Conservation (phyloP, 148 eudicot genomes). For the Nyssa sinensis region DNA sequence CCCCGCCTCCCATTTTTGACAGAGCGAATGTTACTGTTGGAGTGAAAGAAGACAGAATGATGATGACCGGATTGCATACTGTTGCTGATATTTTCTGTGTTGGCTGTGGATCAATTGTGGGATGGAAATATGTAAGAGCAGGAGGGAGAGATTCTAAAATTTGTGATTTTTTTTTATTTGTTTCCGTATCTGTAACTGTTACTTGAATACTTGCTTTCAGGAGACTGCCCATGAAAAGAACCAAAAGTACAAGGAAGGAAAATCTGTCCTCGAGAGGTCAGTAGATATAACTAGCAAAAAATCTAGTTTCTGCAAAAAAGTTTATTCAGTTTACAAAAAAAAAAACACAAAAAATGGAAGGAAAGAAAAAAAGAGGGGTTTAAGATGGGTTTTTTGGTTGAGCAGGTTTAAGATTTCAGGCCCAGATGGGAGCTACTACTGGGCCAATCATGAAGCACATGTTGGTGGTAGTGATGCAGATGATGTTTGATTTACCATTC, state of each 20-base stretch:
- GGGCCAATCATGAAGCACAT: slow-evolving; percentile 59
- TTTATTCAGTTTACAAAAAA: too few species aligned
- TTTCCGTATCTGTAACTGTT: background rate
- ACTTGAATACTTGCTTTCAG: slow-evolving; percentile 33
- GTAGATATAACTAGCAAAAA: slow-evolving; percentile 9
- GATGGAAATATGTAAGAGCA: slow-evolving; percentile 87
- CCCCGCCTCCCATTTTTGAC: slow-evolving; percentile 18
- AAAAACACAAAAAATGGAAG: too few species aligned
- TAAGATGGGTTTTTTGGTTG: slow-evolving; percentile 6
- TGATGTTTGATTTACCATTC: slow-evolving; percentile 47
- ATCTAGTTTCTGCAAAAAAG: background rate
- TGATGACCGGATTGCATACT: slow-evolving; percentile 86
- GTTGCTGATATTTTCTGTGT: slow-evolving; percentile 92
- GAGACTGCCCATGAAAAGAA: slow-evolving; percentile 76
- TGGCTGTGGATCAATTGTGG: slow-evolving; percentile 80
- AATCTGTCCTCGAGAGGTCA: slow-evolving; percentile 91
- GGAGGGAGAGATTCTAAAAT: background rate
- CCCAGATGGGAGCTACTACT: slow-evolving; percentile 77
- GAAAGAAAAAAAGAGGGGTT: background rate
- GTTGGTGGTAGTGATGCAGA: slow-evolving; percentile 74
- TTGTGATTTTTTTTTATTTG: background rate
- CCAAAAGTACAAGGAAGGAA: slow-evolving; percentile 98
- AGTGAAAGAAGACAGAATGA: slow-evolving; percentile 71
- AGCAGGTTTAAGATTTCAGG: slow-evolving; percentile 74
- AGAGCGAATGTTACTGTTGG: slow-evolving; percentile 79